Evolutionary conservation across 495 filamentous ascomycete species (phyloP).

Genomic region (Darksidea phi): DNA sequence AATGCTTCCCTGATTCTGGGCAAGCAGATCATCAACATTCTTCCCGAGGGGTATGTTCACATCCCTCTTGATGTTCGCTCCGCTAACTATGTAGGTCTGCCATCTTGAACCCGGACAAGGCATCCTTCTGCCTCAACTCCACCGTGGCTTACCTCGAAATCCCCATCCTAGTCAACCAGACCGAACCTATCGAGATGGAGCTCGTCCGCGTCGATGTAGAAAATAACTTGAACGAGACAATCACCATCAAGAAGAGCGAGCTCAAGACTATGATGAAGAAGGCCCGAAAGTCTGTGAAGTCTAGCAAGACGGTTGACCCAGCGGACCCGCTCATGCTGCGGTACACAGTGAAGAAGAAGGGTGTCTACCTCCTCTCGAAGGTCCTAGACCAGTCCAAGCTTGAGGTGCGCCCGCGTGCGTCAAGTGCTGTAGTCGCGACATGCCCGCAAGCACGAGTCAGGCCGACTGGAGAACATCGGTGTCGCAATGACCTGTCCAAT

Average conservation of each 20-base stretch:
- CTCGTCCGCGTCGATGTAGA: slow-evolving; percentile 80
- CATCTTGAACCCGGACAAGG: slow-evolving; percentile 73
- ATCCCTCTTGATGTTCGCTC: neutral
- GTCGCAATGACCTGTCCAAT: slow-evolving; percentile 82
- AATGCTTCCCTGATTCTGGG: slow-evolving; percentile 91
- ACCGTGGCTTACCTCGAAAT: slow-evolving; percentile 59
- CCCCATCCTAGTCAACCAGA: slow-evolving; percentile 92
- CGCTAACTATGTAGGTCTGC: slow-evolving; percentile 65
- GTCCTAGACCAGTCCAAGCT: slow-evolving; percentile 91
- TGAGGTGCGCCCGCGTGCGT: slow-evolving; percentile 73
- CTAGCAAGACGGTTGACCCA: slow-evolving; percentile 50
- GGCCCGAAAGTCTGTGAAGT: slow-evolving; percentile 52
- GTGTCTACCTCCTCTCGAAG: slow-evolving; percentile 77
- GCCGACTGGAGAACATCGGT: slow-evolving; percentile 62
- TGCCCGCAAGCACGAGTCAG: slow-evolving; percentile 78
- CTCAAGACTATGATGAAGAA: slow-evolving; percentile 64
- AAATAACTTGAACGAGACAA: slow-evolving; percentile 70
- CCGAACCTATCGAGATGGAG: slow-evolving; percentile 80
- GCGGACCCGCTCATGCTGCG: slow-evolving; percentile 57
- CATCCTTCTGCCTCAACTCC: slow-evolving; percentile 73
- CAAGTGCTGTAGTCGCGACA: slow-evolving; percentile 74
- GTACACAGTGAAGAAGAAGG: slow-evolving; percentile 72
- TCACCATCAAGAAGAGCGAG: slow-evolving; percentile 70
- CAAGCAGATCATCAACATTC: slow-evolving; percentile 92
- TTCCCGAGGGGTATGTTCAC: slow-evolving; percentile 79